Base-by-base conservation (phyloP, 2,329 filamentous ascomycete genomes). In the Penicillium sp. region DNA sequence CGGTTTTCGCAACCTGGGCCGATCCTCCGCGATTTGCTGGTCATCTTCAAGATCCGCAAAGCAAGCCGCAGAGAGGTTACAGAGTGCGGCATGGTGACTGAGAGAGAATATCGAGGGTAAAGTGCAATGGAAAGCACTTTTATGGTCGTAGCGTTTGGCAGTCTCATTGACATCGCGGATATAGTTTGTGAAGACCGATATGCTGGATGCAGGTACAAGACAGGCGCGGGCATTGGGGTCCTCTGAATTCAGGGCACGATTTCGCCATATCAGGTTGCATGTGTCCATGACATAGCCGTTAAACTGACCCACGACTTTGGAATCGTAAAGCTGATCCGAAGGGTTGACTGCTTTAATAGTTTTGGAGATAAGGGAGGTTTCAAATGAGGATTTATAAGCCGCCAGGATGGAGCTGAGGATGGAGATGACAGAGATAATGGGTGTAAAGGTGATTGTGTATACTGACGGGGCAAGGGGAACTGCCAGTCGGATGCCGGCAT, bases 261-360 rank as follows among this genome's bases (percentile, higher is more conserved):
- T 84, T 9, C 91, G 85, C 91, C 91, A 96, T 47, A 95, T 73
- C 50, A 90, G 86, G 70, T 96, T 96, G 78, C 91, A 93, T 31
- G 92, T 83, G 69, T 96, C 92, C 86, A 95, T 93, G 31, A 96
- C 82, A 70, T 89, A 92, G 23, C 88, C 88, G 71, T 96, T 96
- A 77, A 95, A 93, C 25, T 83, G 77, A 62, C 86, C 84, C 42
- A 92, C 84, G 55, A 88, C 84, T 31, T 80, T 75, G 43, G 83
- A 80, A 27, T 85, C 80, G 60, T 88, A 88, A 60, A 74, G 63
- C n/a, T 62, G 72, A 61, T 67, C 66, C 47, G 62, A 55, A 39
- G 50, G 69, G 48, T 63, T 72, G 64, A 64, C 72, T 64, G 66
- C 68, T 60, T 69, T 78, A 53, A 67, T 65, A 10, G 59, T 67